These are phyloP conservation scores for Neofusicoccum laricinum DNA, from an alignment of 2,329 filamentous ascomycete genomes.

Conservation along the genomic window DNA sequence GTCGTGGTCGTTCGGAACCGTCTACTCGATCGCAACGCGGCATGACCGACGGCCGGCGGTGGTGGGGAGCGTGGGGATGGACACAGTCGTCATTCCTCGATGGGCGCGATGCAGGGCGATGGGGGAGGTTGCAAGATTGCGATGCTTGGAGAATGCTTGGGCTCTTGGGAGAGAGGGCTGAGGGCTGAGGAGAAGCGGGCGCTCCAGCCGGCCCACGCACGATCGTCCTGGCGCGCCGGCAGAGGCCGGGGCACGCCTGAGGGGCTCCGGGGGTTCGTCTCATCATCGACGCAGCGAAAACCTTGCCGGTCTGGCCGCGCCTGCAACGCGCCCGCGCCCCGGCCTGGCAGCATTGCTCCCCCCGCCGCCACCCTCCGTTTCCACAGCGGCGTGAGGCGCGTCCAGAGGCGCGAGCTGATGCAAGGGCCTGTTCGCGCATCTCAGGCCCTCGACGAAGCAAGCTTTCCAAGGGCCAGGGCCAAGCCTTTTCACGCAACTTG, in stretches of 20 bases:
- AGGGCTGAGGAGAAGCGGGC: conserved; percentile 7
- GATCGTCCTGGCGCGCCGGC: not conserved
- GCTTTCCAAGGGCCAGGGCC: conserved; percentile 8
- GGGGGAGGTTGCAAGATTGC: conserved; percentile 5
- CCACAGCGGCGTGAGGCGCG: not conserved
- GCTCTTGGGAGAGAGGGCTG: conserved; percentile 7
- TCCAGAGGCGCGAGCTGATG: conserved; percentile 4
- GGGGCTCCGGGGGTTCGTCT: not conserved
- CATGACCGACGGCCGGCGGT: conserved; percentile 8
- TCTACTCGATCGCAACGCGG: conserved; percentile 10
- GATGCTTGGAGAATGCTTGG: conserved; percentile 17
- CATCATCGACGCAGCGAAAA: not conserved
- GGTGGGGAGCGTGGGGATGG: not conserved
- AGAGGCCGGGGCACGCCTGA: not conserved
- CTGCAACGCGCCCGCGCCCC: not conserved
- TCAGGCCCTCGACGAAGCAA: not conserved
- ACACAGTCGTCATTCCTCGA: conserved; percentile 5
- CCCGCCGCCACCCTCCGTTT: conserved; percentile 6
- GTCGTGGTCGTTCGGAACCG: conserved; percentile 7
- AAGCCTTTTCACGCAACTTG: not conserved
- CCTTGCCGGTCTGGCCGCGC: not conserved
- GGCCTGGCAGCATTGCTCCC: not conserved
- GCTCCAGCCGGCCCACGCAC: not conserved
- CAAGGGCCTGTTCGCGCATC: conserved; percentile 7
- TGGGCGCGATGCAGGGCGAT: conserved; percentile 4